Conservation (phyloP, 305 asterid species). For the Ajuga reptans region DNA sequence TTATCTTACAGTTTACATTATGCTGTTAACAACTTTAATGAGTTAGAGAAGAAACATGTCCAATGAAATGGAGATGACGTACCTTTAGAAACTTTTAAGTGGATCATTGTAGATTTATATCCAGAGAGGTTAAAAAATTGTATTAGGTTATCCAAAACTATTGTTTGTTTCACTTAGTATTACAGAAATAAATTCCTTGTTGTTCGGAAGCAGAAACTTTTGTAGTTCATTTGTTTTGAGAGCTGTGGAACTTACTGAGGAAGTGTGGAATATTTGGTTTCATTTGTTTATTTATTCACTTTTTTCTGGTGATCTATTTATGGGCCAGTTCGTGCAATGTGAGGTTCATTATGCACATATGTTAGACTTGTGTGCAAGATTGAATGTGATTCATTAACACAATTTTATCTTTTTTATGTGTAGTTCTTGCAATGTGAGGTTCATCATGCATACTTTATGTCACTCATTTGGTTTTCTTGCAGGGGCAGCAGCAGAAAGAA, state of each 20-base stretch:
- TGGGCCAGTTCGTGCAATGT: not conserved
- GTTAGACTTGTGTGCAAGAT: not conserved
- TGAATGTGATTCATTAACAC: not conserved
- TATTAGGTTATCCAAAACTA: not conserved
- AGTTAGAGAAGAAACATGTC: not conserved
- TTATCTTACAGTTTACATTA: not conserved
- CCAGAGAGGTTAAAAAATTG: not conserved
- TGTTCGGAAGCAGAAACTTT: not conserved
- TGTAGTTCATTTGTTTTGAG: not conserved
- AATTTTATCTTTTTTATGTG: not conserved
- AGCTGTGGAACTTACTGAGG: slow-evolving; percentile 1
- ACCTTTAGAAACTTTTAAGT: not conserved
- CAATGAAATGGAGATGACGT: not conserved
- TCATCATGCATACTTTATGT: not conserved
- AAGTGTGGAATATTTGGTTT: not conserved
- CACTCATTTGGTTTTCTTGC: slow-evolving; percentile 25
- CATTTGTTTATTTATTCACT: not conserved
- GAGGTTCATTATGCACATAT: slow-evolving; percentile 2
- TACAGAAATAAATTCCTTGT: not conserved
- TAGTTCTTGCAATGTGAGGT: slow-evolving; percentile 10
- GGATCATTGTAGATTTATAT: not conserved
- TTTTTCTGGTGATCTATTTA: not conserved
- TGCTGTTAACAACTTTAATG: not conserved
- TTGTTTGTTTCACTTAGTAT: not conserved
- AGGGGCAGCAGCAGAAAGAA: slow-evolving; percentile 36